These are phyloP conservation scores for Dovyalis caffra DNA, from an alignment of 345 rosid genomes.

Conservation along the genomic window DNA sequence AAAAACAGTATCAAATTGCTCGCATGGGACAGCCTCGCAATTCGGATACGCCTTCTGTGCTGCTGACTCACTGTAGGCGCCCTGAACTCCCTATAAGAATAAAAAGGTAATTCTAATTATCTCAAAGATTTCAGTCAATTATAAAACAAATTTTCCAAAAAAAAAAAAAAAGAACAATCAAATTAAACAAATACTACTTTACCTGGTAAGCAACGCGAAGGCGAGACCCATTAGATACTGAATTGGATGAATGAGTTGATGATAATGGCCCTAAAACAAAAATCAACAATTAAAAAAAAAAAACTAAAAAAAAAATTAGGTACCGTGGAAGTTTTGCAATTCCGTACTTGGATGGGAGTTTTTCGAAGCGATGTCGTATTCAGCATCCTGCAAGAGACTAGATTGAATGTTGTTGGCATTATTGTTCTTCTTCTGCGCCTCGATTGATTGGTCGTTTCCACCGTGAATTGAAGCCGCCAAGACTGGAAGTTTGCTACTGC, in stretches of 20 bases:
- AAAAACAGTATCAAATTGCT: constrained; percentile 92
- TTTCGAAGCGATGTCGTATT: no score
- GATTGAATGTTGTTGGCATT: constrained; percentile 14
- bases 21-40: constrained; percentile 96
- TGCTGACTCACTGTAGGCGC: constrained; percentile 94
- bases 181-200: not conserved
- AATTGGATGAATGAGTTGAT: constrained; percentile 43
- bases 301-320: no score
- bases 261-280: constrained; percentile 68
- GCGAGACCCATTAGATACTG: constrained; percentile 59
- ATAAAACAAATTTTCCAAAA: no score
- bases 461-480: constrained; percentile 33
- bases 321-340: not conserved
- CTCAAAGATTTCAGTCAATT: not conserved
- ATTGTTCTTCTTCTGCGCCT: constrained; percentile 4
- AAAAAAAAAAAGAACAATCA: no score
- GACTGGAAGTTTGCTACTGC: constrained; percentile 18
- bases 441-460: constrained; percentile 17
- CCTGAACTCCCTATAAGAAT: constrained; percentile 65
- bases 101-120: no score
- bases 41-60: constrained; percentile 94
- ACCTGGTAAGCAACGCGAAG: constrained; percentile 99
- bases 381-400: not conserved
- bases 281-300: not conserved
- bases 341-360: no score